Percentiles rank a stretch among this genome's conserved stretches.
These are phyloP conservation scores for Mikania micrantha DNA, from an alignment of 129 eudicot genomes.

Conservation along the genomic window DNA sequence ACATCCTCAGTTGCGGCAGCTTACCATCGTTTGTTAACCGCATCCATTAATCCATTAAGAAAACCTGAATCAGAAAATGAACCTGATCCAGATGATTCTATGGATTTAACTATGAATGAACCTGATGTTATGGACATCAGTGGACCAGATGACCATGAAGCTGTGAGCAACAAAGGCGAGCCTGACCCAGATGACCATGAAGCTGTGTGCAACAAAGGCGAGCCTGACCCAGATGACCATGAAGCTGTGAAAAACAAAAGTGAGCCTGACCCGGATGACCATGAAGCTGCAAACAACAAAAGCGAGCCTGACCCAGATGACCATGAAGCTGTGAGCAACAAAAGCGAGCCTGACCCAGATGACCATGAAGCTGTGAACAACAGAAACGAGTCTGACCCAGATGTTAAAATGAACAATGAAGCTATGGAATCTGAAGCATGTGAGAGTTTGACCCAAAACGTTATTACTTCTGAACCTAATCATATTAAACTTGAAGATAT, in stretches of 20 bases:
- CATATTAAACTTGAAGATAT: slow-evolving; percentile 11
- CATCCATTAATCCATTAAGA: slow-evolving; percentile 26
- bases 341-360: slow-evolving; percentile 16
- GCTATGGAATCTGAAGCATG: slow-evolving; percentile 34
- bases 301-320: slow-evolving; percentile 48
- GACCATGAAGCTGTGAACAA: neutral
- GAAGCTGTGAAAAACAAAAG: neutral
- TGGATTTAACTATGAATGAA: slow-evolving; percentile 2
- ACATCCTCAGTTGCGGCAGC: slow-evolving; percentile 83
- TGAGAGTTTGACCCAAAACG: slow-evolving; percentile 3
- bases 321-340: slow-evolving; percentile 24
- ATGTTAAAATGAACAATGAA: slow-evolving; percentile 23
- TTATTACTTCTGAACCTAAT: slow-evolving; percentile 23
- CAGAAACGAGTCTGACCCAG: slow-evolving; percentile 40
- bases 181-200: slow-evolving; percentile 27
- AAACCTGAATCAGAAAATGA: slow-evolving; percentile 25
- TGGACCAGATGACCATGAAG: too few relatives aligned
- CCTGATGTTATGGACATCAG: slow-evolving; percentile 10
- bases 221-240: too few relatives aligned
- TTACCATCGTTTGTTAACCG: slow-evolving; percentile 52
- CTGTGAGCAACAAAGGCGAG: too few relatives aligned
- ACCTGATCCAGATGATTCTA: slow-evolving; percentile 30
- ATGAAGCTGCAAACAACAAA: neutral
- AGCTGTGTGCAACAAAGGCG: slow-evolving; percentile 5
- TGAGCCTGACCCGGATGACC: neutral